Percentiles rank a stretch among this genome's conserved stretches.
phyloP scores from a whole-genome alignment of 2,329 filamentous ascomycete genomes.

The Aphanocladium album region DNA sequence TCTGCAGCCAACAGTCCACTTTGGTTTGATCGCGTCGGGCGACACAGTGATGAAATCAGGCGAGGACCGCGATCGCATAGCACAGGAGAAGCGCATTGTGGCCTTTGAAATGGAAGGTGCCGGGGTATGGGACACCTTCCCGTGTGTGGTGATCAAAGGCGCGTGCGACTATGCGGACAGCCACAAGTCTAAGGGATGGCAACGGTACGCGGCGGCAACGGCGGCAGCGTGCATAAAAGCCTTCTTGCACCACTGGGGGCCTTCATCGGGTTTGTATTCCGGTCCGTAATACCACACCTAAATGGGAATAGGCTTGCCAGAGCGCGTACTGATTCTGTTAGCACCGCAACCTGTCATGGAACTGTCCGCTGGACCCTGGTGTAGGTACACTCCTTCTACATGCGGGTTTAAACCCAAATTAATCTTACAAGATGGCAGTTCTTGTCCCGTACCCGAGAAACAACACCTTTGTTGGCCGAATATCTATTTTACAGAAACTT shows the following conservation, averaged over 20 bases:
- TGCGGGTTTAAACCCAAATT: neutral
- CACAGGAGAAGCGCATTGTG: slow-evolving; percentile 17
- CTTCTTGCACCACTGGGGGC: neutral
- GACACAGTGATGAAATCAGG: slow-evolving; percentile 31
- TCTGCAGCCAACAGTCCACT: slow-evolving; percentile 9
- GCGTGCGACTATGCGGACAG: slow-evolving; percentile 35
- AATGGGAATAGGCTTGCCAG: too few relatives aligned
- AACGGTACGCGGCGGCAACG: slow-evolving; percentile 12
- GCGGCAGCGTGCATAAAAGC: neutral
- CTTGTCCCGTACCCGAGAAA: neutral
- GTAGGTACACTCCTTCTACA: neutral
- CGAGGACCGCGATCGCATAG: slow-evolving; percentile 28
- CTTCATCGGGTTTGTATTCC: too few relatives aligned
- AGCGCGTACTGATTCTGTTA: too few relatives aligned
- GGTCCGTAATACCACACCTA: too few relatives aligned
- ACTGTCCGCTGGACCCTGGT: neutral
- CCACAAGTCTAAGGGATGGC: slow-evolving; percentile 33
- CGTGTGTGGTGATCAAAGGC: slow-evolving; percentile 31
- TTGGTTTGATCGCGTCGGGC: slow-evolving; percentile 18
- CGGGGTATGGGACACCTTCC: slow-evolving; percentile 24
- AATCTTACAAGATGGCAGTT: neutral
- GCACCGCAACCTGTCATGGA: neutral
- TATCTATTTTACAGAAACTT: neutral
- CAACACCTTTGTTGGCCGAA: neutral
- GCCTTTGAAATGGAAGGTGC: slow-evolving; percentile 31